Base-by-base conservation (phyloP, 169 alveolate genomes). In the Amoebophrya sp. region DNA sequence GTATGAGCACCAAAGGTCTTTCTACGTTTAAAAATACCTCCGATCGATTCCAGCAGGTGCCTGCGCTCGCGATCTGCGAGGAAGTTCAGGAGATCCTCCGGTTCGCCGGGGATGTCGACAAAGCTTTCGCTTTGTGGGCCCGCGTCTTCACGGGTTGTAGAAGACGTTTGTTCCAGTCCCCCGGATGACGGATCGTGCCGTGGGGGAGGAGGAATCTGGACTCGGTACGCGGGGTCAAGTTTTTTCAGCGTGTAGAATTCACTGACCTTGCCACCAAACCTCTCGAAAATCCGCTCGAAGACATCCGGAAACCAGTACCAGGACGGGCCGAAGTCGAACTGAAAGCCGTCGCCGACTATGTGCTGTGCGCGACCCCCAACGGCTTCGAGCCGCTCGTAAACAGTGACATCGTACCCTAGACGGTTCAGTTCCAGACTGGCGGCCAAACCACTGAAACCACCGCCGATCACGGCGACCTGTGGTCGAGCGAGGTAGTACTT, bases 301-400 rank as follows among this genome's bases (percentile, higher is more conserved):
- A 66, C 83, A 25, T 66, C 83, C 7, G 83, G 83, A 66, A 66
- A 66, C 83, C 83, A 66, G 83, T 66, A 66, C 83, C 83, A 66
- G 83, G 83, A 66, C 10, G 83, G 83, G 2, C 83, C 83, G 83
- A 66, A 66, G 83, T 66, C 83, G 83, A 66, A 66, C 35, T n/a
- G 54, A 12, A 41, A 41, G 54, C 54, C 32, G 2, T 66, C 18
- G 1, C 83, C 83, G 32, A 66, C 29, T 25, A 66, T 25, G 32
- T 66, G 83, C 83, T 66, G 83, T 25, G 83, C 83, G 32, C 83
- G 83, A 3, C 83, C 83, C 35, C 83, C 83, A 25, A n/a, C 35
- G 10, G 29, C 38, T 3, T 2, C 35, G 10, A 66, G 83, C 29
- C 83, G 83, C 83, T 66, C 83, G 35, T 66, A 66, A 2, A 66